Base-by-base conservation (phyloP, 2,329 filamentous ascomycete genomes). In the Cryphonectria radicalis region DNA sequence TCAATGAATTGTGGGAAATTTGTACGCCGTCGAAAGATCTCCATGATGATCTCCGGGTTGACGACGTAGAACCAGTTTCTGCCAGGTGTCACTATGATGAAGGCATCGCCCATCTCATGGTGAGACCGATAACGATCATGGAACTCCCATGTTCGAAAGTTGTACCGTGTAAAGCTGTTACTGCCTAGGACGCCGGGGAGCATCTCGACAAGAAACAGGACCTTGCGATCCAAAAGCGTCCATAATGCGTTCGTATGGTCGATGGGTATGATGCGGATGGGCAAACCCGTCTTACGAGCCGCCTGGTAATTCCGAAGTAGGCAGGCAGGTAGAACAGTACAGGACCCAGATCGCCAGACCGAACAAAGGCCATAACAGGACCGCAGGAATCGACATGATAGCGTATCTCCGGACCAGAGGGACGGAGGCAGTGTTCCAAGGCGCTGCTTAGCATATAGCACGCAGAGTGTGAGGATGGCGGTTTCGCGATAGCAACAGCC, bases 231-330 rank as follows among this genome's bases (percentile, higher is more conserved):
- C 0, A 78, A 25, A 0, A 80, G 67, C 1, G 72, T 46, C 79
- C 80, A 81, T 22, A 80, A 72, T 0, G 77, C 76, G 32, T 81
- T 81, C 28, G 75, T 67, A 10, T 75, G 79, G 68, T 76, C 76
- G 67, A 81, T 76, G 32, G 76, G 78, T 14, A 80, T 77, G 60
- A 80, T 37, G 22, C 79, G 78, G 10, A 80, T 75, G 19, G 78
- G 79, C 0, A 79, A 66, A 10, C 79, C 78, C 17, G 79, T 75
- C 11, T 70, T 77, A 64, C 76, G 75, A 17, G 79, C 79, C 5
- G 37, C 57, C 8, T 43, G n/a, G 66, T 76, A 77, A 55, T 76
- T 76, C 13, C 53, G 64, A 1, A 67, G n/a, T n/a, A n/a, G n/a
- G n/a, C 13, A 72, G 40, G 8, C 68, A 72, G 37, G 62, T 19